Base-by-base conservation (phyloP, 805 yeast genomes). In the Metschnikowia picachoensis region DNA sequence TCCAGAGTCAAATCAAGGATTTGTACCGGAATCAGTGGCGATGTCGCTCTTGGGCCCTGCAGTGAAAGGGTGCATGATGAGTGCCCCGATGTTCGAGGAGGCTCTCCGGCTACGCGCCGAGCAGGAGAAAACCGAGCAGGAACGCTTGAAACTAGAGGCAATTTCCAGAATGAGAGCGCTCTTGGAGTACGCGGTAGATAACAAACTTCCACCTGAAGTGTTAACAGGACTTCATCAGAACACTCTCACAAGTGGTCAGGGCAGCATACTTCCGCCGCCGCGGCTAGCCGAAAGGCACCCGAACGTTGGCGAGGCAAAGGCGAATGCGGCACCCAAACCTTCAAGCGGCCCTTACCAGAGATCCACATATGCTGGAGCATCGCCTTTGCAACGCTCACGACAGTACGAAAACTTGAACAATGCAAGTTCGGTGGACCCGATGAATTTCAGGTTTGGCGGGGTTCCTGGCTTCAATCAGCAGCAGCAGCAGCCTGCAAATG, bases 51-150 rank as follows among this genome's bases (percentile, higher is more conserved):
- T 85, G 32, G 90, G 89, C 1, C 69, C 79, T 3, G 70, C 76
- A 29, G 68, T 79, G 12, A 58, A 70, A 8, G 61, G 67, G 31
- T 80, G 85, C 78, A 80, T 82, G 0, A 74, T 69, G 56, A 67
- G 83, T 8, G 85, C 84, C 44, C 70, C 72, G 8, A 75, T 89
- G 3, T 71, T 83, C 28, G 61, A 71, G 25, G 79, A 77, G 51
- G 82, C 89, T 0, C 64, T 88, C 32, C 72, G 74, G 30, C 73
- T 85, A 29, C 73, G 81, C 43, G 62, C 79, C 3, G 90, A 88
- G 60, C 92, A 85, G 59, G 97, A 91, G 61, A 73, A 77, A 37
- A 85, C 97, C 1, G 85, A 84, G 53, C 96, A 90, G 61, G 94
- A 85, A 53, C 83, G 73, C 55, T 84, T 85, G 60, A 77, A 75